Conservation (phyloP, 371 early-diverging fungal genomes). For the Mucor lusitanicus region DNA sequence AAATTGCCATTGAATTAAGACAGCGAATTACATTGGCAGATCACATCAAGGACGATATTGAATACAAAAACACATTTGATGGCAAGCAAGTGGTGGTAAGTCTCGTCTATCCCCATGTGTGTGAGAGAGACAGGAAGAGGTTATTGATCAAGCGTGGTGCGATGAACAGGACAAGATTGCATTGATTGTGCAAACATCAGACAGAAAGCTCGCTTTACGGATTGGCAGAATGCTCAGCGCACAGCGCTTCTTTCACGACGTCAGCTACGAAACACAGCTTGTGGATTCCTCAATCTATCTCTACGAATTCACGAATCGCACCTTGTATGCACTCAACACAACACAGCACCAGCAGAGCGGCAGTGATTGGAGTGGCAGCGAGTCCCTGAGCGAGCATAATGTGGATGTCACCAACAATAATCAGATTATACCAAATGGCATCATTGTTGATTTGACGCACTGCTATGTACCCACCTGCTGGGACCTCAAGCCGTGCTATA, state of each 20-base stretch:
- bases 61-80: slow-evolving; percentile 80
- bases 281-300: slow-evolving; percentile 64
- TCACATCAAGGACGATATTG: slow-evolving; percentile 75
- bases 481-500: slow-evolving; percentile 62
- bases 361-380: background rate
- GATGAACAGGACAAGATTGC: slow-evolving; percentile 53
- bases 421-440: slow-evolving; percentile 41
- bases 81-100: slow-evolving; percentile 78
- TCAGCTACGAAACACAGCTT: slow-evolving; percentile 62
- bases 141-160: background rate
- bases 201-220: slow-evolving; percentile 67
- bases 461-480: slow-evolving; percentile 78
- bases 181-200: slow-evolving; percentile 56
- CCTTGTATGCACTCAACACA: slow-evolving; percentile 19
- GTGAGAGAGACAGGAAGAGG: background rate
- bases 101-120: background rate
- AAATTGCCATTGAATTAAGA: slow-evolving; percentile 75
- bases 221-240: slow-evolving; percentile 69
- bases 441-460: slow-evolving; percentile 66
- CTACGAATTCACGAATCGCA: slow-evolving; percentile 61
- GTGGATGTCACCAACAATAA: background rate
- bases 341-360: slow-evolving; percentile 5
- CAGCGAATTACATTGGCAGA: slow-evolving; percentile 48
- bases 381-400: slow-evolving; percentile 2
- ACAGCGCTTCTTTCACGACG: slow-evolving; percentile 77